Percentiles rank a stretch among this genome's conserved stretches.
These are phyloP conservation scores for Lactarius sp. DNA, from an alignment of 768 basidiomycete species.

Conservation along the genomic window DNA sequence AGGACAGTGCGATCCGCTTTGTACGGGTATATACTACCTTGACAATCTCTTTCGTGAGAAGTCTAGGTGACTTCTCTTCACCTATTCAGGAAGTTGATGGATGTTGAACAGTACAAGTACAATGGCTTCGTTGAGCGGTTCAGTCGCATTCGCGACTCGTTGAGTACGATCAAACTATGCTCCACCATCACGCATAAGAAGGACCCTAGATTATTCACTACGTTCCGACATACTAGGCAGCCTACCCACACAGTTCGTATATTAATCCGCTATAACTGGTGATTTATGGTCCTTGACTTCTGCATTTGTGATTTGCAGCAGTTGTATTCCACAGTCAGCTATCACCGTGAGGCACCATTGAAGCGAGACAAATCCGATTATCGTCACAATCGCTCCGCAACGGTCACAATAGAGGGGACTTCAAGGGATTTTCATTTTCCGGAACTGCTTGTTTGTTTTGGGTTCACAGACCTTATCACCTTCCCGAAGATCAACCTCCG, in stretches of 20 bases:
- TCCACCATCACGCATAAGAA: slow-evolving; percentile 6
- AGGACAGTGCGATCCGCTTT: background rate
- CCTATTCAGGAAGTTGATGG: no score
- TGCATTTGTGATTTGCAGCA: background rate
- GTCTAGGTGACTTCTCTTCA: background rate
- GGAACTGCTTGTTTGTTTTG: no score
- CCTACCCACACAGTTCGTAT: background rate
- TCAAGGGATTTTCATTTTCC: no score
- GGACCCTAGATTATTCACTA: slow-evolving; percentile 2
- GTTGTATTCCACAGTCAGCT: background rate
- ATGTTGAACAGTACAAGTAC: slow-evolving; percentile 14
- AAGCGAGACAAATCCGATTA: background rate
- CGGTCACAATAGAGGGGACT: no score
- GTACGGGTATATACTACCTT: background rate
- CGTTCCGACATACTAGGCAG: slow-evolving; percentile 3
- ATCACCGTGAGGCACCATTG: background rate
- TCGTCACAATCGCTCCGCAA: background rate
- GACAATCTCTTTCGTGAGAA: background rate
- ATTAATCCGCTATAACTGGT: slow-evolving; percentile 4
- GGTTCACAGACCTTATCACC: no score
- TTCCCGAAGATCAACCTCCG: no score
- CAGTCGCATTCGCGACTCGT: background rate
- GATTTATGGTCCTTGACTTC: background rate
- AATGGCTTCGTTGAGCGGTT: slow-evolving; percentile 19
- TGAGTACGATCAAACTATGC: slow-evolving; percentile 6